A percentile compares a stretch with the other conserved stretches of the same genome.
Conservation (phyloP, 495 filamentous ascomycete species). For the Staphylotrichum tortipilum region DNA sequence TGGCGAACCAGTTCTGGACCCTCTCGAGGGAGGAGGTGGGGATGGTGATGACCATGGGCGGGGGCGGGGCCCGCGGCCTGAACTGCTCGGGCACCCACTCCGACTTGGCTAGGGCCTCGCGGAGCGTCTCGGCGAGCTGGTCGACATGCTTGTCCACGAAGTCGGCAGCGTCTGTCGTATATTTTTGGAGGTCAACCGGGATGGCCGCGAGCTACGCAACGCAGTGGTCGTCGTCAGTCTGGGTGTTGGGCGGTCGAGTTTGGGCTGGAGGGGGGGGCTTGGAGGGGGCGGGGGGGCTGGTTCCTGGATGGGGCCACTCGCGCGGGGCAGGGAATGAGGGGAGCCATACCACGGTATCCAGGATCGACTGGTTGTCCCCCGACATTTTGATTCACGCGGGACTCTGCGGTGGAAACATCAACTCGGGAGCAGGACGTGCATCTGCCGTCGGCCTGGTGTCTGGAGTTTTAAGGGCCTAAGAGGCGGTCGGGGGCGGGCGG, state of each 20-base stretch:
- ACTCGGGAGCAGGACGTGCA: too few species aligned
- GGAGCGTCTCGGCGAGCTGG: constrained; percentile 50
- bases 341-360: constrained; percentile 49
- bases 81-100: constrained; percentile 63
- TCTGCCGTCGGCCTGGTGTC: too few species aligned
- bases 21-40: constrained; percentile 30
- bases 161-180: constrained; percentile 50
- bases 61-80: constrained; percentile 48
- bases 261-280: too few species aligned
- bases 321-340: background rate
- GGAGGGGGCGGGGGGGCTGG: too few species aligned
- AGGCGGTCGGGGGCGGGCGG: too few species aligned
- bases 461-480: too few species aligned
- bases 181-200: constrained; percentile 52
- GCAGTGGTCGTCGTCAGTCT: background rate
- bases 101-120: constrained; percentile 53
- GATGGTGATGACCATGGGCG: constrained; percentile 31
- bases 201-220: constrained; percentile 59
- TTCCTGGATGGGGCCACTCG: constrained; percentile 2
- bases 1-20: constrained; percentile 51
- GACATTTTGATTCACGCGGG: constrained; percentile 51
- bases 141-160: constrained; percentile 72
- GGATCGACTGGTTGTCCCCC: constrained; percentile 54
- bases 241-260: too few species aligned
- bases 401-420: too few species aligned